Evolutionary conservation across 179 eudicot genomes (phyloP).

Genomic region (Amaranthus tricolor): DNA sequence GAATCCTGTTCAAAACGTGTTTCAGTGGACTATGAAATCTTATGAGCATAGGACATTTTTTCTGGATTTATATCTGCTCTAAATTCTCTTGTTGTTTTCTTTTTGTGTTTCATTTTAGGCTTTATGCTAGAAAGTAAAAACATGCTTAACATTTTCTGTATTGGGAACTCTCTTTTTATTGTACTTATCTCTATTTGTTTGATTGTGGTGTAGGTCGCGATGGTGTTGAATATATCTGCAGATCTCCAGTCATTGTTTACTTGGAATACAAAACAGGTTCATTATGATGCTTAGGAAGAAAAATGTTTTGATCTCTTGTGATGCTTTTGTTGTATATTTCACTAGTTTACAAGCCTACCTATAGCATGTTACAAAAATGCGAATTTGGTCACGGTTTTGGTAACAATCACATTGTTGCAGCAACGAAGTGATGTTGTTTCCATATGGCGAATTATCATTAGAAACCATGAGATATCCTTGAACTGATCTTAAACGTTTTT

Average conservation of each 20-base stretch:
- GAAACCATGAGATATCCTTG: too few species aligned
- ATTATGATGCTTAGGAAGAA: not conserved
- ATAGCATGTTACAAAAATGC: too few species aligned
- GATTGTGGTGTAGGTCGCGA: constrained; percentile 58
- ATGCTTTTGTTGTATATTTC: constrained; percentile 8
- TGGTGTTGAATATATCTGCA: constrained; percentile 86
- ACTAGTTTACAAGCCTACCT: not conserved
- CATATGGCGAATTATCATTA: too few species aligned
- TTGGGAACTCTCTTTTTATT: not conserved
- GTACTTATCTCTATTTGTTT: not conserved
- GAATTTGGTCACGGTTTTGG: too few species aligned
- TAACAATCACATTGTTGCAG: too few species aligned
- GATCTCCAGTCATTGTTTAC: constrained; percentile 84
- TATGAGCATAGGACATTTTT: not conserved
- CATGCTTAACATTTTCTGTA: not conserved
- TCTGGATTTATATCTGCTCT: not conserved
- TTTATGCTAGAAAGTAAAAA: not conserved
- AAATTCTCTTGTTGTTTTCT: not conserved
- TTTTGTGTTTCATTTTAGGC: not conserved
- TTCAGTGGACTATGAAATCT: not conserved
- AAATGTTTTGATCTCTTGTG: constrained; percentile 3
- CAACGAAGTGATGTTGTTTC: too few species aligned
- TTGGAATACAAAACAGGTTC: constrained; percentile 98
- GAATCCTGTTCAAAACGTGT: not conserved
- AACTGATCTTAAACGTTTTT: too few species aligned